Evolutionary conservation across 148 eudicot species (phyloP), one percentile per base, ranked within the genome.

Genomic region (Dianthus caryophyllus): DNA sequence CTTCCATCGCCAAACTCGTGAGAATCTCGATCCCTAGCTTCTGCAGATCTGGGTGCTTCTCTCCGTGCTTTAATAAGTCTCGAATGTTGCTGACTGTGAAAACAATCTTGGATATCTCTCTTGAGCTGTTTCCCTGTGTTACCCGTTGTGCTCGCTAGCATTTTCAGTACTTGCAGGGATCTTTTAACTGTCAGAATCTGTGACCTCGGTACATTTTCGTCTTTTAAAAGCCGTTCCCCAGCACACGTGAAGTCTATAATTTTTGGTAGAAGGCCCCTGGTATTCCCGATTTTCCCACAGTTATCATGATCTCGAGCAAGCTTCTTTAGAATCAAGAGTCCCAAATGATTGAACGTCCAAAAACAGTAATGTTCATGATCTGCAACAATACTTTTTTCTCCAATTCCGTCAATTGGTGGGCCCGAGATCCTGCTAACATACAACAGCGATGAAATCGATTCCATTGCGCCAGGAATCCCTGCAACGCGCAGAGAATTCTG

Each of bases 251-350:
- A 88, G 25, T 85, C 96, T 30, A 94, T 75, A 27, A 94, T 86
- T 71, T 88, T 94, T 0, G 87, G 82, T 24, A 94, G 66, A 0
- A 94, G 82, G 24, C 93, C 99, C 53, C 90, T 85, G 2, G 97
- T 81, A 60, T 85, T 86, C 15, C 99, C 99, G 27, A 94, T 90
- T 61, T 88, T 90, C 4, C 93, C 97, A 47, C 99, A 90, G 57
- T 83, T 90, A 27, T 90, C 97, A 41, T 82, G 96, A 68, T 94
- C 93, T 12, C 89, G 86, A 24, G 99, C 92, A 1, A 94, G 90
- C 71, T 94, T 94, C 81, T 90, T 94, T 10, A 94, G 80, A 31
- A 94, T 84, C 0, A 76, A 64, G 14, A 94, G 85, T 39, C 96
- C 99, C 48, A 88, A 54, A 70, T 86, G 88, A 67, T 84, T 90